These are phyloP conservation scores for Fusarium sp. DNA, from an alignment of 2,329 filamentous ascomycete genomes.

Conservation along the genomic window DNA sequence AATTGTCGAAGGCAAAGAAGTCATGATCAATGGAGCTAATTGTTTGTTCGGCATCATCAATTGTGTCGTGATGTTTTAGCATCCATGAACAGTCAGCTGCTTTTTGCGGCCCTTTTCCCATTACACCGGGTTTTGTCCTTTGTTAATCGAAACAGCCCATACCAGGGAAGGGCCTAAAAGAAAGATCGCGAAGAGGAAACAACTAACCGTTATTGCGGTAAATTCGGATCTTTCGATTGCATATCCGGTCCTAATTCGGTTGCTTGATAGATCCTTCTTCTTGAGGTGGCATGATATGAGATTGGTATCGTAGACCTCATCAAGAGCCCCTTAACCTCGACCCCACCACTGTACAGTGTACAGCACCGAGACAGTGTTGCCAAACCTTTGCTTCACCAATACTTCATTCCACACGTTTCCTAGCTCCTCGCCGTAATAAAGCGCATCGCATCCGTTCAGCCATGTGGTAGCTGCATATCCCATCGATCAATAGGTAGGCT, in stretches of 20 bases:
- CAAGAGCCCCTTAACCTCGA: slow-evolving; percentile 14
- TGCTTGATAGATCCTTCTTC: slow-evolving; percentile 23
- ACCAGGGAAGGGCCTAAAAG: not conserved
- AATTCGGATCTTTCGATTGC: slow-evolving; percentile 28
- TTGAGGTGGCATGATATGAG: slow-evolving; percentile 26
- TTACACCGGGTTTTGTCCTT: slow-evolving; percentile 35
- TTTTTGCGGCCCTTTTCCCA: slow-evolving; percentile 40
- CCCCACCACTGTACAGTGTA: not conserved
- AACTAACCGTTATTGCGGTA: slow-evolving; percentile 18
- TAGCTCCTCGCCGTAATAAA: slow-evolving; percentile 22
- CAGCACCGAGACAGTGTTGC: not conserved
- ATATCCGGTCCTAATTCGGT: slow-evolving; percentile 31
- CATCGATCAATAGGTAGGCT: slow-evolving; percentile 30
- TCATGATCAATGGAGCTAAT: slow-evolving; percentile 17
- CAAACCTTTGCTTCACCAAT: slow-evolving; percentile 9
- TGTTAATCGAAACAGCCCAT: slow-evolving; percentile 26
- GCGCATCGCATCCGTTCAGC: slow-evolving; percentile 30
- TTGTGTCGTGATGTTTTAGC: slow-evolving; percentile 24
- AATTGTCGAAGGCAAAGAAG: not conserved
- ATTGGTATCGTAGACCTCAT: slow-evolving; percentile 20
- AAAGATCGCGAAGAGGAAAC: slow-evolving; percentile 16
- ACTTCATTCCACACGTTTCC: slow-evolving; percentile 27
- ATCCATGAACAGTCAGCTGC: slow-evolving; percentile 33
- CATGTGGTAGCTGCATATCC: slow-evolving; percentile 31
- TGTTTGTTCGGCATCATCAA: not conserved